phyloP scores from a whole-genome alignment of 208 protist species.

The Vickermania ingenoplastis region DNA sequence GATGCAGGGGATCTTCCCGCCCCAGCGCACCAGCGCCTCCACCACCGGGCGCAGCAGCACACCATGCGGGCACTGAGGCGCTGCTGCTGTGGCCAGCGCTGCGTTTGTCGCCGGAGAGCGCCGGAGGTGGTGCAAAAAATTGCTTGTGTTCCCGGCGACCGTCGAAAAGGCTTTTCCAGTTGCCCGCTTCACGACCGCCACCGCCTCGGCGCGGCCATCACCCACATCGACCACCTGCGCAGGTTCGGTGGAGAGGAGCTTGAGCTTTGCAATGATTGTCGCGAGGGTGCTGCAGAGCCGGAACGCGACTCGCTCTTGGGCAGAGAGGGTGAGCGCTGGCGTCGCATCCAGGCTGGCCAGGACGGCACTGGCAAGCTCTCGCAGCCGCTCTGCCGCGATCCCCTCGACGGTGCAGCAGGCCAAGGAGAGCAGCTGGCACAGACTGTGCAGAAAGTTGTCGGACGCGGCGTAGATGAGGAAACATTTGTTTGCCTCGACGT shows the following conservation, averaged over 20 bases:
- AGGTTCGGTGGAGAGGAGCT: constrained; percentile 8
- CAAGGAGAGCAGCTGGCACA: constrained; percentile 50
- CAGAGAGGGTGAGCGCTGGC: constrained; percentile 43
- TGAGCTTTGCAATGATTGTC: constrained; percentile 53
- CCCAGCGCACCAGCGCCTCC: constrained; percentile 42
- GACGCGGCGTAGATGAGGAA: constrained; percentile 54
- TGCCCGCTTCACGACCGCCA: not conserved
- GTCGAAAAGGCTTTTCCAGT: constrained; percentile 14
- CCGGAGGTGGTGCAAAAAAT: constrained; percentile 11
- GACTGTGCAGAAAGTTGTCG: constrained; percentile 70
- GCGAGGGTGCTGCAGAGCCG: constrained; percentile 46
- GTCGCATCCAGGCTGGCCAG: constrained; percentile 35
- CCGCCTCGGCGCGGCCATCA: not conserved
- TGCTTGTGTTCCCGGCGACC: constrained; percentile 12
- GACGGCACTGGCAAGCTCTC: constrained; percentile 31
- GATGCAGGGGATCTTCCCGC: constrained; percentile 24
- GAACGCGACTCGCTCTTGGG: constrained; percentile 68
- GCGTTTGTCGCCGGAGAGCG: constrained; percentile 11
- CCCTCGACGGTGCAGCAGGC: constrained; percentile 30
- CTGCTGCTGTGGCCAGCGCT: constrained; percentile 2
- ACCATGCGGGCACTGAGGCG: constrained; percentile 2
- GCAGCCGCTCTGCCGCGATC: constrained; percentile 28
- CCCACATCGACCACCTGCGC: not conserved
- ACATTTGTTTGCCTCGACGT: constrained; percentile 68
- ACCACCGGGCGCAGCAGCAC: constrained; percentile 42